Evolutionary conservation across 2,329 filamentous ascomycete genomes (phyloP), one percentile per base, ranked within the genome.

Genomic region (Penicillium sp.): DNA sequence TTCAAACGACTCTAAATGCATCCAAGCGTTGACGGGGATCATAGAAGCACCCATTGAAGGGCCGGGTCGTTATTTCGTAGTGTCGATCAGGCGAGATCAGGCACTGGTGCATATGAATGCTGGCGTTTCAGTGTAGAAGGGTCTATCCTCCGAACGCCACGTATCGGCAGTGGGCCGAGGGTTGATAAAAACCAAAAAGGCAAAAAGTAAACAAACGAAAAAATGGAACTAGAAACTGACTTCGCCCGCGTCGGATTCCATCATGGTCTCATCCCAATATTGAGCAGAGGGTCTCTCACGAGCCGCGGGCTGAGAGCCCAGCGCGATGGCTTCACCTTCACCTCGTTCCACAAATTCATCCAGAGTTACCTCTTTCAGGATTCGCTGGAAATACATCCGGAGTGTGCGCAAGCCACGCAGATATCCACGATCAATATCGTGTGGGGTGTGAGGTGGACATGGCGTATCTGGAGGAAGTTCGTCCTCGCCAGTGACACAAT

Each of bases 401-500:
- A 99, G 77, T 3, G 87, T 90, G 49, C 87, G 81, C 56, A 99
- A 75, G 0, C 94, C 94, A 53, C 92, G 87, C 38, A 99, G 78
- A 67, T 97, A 99, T 0, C 94, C 94, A 28, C 87, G 84, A 64
- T 99, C 94, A 7, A 96, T 87, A 57, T 90, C 87, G 35, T 88
- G 78, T 0, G 90, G 90, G 68, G 95, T 85, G 56, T 85, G 82
- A 5, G 94, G 94, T 14, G 94, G 94, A 65, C 93, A 97, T 17
- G 79, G 76, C 1, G 80, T 75, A 56, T 84, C 80, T 11, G 86
- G 75, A 1, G 82, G 76, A 3, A 84, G 67, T 47, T 76, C 71
- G 67, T 96, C 91, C 62, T 94, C 88, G 4, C 90, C 89, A 1
- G 92, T 97, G 35, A 97, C 87, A 68, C 93, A 97, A 72, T 99